A percentile compares a stretch with the other conserved stretches of the same genome.
Conservation (phyloP, 1,284 basidiomycete genomes). For the Boletus sp. region DNA sequence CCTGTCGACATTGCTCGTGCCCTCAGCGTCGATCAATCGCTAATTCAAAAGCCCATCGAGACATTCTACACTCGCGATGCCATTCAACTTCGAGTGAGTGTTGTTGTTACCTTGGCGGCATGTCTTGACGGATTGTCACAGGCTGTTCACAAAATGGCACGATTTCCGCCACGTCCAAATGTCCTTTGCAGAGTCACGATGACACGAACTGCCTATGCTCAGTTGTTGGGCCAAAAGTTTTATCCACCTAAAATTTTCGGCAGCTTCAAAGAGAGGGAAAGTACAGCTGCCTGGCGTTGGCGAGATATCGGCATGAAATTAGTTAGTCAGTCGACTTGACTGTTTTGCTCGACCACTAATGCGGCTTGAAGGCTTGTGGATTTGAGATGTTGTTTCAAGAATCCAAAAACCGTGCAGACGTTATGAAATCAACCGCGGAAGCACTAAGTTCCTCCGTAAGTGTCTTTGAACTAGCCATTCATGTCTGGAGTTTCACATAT, state of each 20-base stretch:
- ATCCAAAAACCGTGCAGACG: slow-evolving; percentile 51
- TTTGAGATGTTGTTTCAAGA: slow-evolving; percentile 94
- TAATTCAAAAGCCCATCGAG: slow-evolving; percentile 84
- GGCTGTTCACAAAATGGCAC: slow-evolving; percentile 82
- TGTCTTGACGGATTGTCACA: slow-evolving; percentile 31
- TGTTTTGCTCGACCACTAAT: not conserved
- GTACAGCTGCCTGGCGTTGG: slow-evolving; percentile 65
- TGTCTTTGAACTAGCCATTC: slow-evolving; percentile 2
- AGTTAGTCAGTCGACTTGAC: slow-evolving; percentile 34
- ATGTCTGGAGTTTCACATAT: not conserved
- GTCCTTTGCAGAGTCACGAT: slow-evolving; percentile 63
- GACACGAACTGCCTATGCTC: slow-evolving; percentile 90
- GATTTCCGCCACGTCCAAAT: slow-evolving; percentile 74
- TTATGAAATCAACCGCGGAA: slow-evolving; percentile 36
- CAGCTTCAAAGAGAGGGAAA: slow-evolving; percentile 61
- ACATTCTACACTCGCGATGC: slow-evolving; percentile 92
- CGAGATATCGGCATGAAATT: slow-evolving; percentile 89
- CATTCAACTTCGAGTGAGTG: slow-evolving; percentile 75
- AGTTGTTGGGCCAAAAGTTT: slow-evolving; percentile 87
- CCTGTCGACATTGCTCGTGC: slow-evolving; percentile 76
- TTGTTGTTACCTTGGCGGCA: not conserved
- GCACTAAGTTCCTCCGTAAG: slow-evolving; percentile 47
- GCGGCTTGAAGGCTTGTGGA: slow-evolving; percentile 66
- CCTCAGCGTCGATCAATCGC: slow-evolving; percentile 57
- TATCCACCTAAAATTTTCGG: slow-evolving; percentile 90